A percentile compares a stretch with the other conserved stretches of the same genome.
Evolutionary conservation across 148 eudicot genomes (phyloP).

Genomic region (Heliosperma pusillum): DNA sequence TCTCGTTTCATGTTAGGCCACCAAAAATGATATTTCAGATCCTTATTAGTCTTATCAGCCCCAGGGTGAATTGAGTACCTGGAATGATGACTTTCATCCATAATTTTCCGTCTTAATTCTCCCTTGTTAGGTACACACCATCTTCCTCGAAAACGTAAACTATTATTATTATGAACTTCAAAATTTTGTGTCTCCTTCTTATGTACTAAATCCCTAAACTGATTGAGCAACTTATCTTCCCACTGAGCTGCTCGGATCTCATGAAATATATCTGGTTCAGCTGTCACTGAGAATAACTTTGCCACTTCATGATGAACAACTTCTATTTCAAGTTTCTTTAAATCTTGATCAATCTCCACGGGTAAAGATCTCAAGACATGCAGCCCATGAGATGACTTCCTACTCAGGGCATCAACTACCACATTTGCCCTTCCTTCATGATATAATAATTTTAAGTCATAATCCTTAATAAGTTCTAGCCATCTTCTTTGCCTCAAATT

Average conservation of each 20-base stretch:
- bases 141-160: not conserved
- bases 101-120: not conserved
- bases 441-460: not conserved
- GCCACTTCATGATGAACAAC: not conserved
- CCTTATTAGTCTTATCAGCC: not conserved
- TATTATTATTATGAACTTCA: not conserved
- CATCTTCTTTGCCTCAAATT: not conserved
- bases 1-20: not conserved
- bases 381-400: not conserved
- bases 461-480: not conserved
- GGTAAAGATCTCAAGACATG: no score
- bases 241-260: not conserved
- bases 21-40: not conserved
- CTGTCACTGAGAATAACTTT: not conserved
- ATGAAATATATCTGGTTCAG: not conserved
- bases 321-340: not conserved
- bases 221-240: not conserved
- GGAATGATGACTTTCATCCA: not conserved
- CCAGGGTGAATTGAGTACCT: not conserved
- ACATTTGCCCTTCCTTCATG: slow-evolving; percentile 1
- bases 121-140: not conserved
- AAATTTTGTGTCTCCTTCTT: not conserved
- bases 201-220: not conserved
- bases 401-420: not conserved
- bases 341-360: not conserved